Conservation (phyloP, 169 alveolate genomes). For the Cryptosporidium viatorum region DNA sequence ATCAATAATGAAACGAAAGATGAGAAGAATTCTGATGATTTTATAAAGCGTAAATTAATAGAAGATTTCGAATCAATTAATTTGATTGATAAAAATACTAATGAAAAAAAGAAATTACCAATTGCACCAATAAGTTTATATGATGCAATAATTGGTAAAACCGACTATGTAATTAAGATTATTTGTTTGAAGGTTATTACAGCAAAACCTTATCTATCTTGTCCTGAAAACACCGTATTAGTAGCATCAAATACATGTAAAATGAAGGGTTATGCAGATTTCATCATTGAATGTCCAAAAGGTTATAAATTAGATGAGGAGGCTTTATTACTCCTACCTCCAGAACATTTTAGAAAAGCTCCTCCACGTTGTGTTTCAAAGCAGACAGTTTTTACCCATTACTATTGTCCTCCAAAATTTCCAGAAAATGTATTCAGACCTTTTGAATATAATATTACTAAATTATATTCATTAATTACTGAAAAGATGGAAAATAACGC, state of each 20-base stretch:
- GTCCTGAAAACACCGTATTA: slow-evolving; percentile 47
- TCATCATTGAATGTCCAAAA: slow-evolving; percentile 26
- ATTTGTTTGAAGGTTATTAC: slow-evolving; percentile 17
- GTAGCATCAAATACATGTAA: slow-evolving; percentile 35
- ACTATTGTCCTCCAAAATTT: slow-evolving; percentile 55
- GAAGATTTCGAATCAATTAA: neutral
- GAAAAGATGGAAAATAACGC: neutral
- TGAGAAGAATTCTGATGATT: neutral
- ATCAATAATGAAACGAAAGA: neutral
- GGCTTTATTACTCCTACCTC: slow-evolving; percentile 36
- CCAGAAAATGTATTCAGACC: slow-evolving; percentile 55
- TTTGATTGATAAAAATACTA: neutral
- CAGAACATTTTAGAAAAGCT: slow-evolving; percentile 33
- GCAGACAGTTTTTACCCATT: slow-evolving; percentile 57
- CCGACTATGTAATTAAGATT: slow-evolving; percentile 45
- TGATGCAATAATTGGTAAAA: slow-evolving; percentile 61
- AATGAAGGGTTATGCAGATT: slow-evolving; percentile 48
- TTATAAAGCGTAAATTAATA: neutral
- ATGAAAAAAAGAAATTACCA: neutral
- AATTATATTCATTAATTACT: neutral
- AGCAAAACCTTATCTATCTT: slow-evolving; percentile 59
- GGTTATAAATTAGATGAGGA: slow-evolving; percentile 54
- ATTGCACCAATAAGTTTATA: slow-evolving; percentile 25
- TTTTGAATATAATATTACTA: slow-evolving; percentile 28
- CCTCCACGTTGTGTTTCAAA: slow-evolving; percentile 67